These are phyloP conservation scores for Fusarium devonianum DNA, from an alignment of 2,329 filamentous ascomycete genomes.

Conservation along the genomic window DNA sequence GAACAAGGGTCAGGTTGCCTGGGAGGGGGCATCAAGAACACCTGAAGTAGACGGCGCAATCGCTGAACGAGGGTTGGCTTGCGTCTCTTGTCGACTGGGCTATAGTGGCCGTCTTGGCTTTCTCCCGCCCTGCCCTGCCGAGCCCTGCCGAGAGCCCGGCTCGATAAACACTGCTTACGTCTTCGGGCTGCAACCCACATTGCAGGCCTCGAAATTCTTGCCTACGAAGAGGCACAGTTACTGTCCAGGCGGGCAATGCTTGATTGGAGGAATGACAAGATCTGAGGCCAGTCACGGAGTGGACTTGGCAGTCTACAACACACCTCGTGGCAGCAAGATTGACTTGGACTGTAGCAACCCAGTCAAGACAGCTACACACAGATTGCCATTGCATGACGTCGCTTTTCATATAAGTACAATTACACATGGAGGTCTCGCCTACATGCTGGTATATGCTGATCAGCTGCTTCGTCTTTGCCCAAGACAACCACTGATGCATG, in stretches of 20 bases:
- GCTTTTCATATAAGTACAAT: constrained; percentile 40
- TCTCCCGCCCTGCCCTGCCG: too few relatives aligned
- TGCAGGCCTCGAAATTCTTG: constrained; percentile 30
- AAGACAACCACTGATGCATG: constrained; percentile 36
- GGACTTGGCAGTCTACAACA: too few relatives aligned
- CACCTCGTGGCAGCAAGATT: too few relatives aligned
- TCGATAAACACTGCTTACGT: constrained; percentile 13
- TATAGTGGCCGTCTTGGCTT: constrained; percentile 11
- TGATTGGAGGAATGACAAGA: background rate
- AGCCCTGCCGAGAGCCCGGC: constrained; percentile 15
- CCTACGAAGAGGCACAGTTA: constrained; percentile 7
- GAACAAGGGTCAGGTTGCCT: constrained; percentile 17
- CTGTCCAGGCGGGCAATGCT: too few relatives aligned
- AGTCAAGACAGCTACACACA: constrained; percentile 10
- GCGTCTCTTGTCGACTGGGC: background rate
- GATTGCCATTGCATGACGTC: constrained; percentile 30
- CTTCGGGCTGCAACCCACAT: constrained; percentile 27
- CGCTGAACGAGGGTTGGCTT: constrained; percentile 13
- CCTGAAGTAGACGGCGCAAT: constrained; percentile 9
- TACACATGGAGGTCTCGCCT: constrained; percentile 35
- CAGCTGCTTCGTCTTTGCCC: constrained; percentile 19
- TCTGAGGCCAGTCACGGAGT: background rate
- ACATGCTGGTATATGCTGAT: constrained; percentile 23
- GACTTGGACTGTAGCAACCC: constrained; percentile 9
- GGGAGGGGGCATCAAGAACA: constrained; percentile 7